Evolutionary conservation across 2,329 filamentous ascomycete genomes (phyloP), one percentile per base, ranked within the genome.

Genomic region (Teratosphaeria gauchensis): DNA sequence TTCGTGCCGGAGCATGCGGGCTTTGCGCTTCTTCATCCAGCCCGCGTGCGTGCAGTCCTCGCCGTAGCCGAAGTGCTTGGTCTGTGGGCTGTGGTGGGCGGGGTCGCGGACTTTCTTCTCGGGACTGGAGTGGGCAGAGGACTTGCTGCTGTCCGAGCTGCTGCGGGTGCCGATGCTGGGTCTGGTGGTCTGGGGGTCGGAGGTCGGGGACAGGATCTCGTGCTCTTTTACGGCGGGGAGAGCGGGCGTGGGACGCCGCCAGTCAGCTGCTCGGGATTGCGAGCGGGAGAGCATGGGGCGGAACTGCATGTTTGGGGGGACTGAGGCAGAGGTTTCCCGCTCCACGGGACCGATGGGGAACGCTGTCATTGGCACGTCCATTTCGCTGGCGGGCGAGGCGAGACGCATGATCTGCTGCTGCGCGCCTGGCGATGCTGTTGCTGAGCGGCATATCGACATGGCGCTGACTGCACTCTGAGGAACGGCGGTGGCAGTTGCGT

Each of bases 1-100:
- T 76, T 96, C 92, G 73, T 95, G 89, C 51, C 90, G 89, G 61
- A 96, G 83, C 78, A 96, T 85, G 69, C 85, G 86, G 35, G 88
- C 95, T 77, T 90, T 90, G 70, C 92, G 89, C 80, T 95, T 96
- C 80, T 95, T 95, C 85, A 99, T 95, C 74, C 86, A 91, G 1
- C 94, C 94, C 55, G 89, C 84, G 73, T 92, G 89, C 31, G 64
- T 71, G 61, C 69, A 70, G 51, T 68, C 66, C 7, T 60, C 55
- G 32, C 71, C 71, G 64, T 72, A 73, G 53, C 69, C 68, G 53
- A 70, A 70, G 31, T 66, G 58, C 53, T 68, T 59, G 9, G 66
- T 63, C 11, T 24, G 12, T 14, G 68, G 66, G 53, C 56, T 60
- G 72, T 75, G 64, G 61, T 70, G 64, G 64, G 67, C 57, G 32